phyloP scores from a whole-genome alignment of 768 basidiomycete genomes.

The Pleurotus sapidus region DNA sequence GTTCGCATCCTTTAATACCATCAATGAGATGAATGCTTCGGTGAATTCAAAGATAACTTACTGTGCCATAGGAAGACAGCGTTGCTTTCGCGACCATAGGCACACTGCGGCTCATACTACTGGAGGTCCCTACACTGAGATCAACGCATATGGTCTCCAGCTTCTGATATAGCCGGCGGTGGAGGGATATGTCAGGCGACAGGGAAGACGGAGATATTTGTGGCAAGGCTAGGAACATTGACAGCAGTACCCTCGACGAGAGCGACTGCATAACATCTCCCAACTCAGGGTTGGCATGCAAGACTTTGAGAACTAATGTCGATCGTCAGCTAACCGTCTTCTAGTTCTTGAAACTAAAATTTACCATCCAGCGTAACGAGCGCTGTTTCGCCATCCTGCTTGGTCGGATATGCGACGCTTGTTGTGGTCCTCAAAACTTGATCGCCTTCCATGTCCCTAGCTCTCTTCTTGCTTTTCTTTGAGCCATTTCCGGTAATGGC shows the following conservation, averaged over 20 bases:
- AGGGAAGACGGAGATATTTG: slow-evolving; percentile 51
- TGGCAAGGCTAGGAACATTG: slow-evolving; percentile 54
- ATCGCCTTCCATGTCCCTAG: slow-evolving; percentile 71
- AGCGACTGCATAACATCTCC: slow-evolving; percentile 55
- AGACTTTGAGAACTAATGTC: slow-evolving; percentile 42
- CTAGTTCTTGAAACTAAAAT: slow-evolving; percentile 9
- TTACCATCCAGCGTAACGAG: slow-evolving; percentile 59
- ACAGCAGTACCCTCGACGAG: slow-evolving; percentile 53
- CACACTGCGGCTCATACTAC: slow-evolving; percentile 59
- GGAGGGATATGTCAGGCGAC: slow-evolving; percentile 51
- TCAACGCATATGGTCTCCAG: slow-evolving; percentile 47
- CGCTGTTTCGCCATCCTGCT: slow-evolving; percentile 49
- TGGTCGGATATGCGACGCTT: slow-evolving; percentile 44
- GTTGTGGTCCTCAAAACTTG: slow-evolving; percentile 58
- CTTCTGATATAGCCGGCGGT: slow-evolving; percentile 38
- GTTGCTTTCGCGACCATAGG: slow-evolving; percentile 50
- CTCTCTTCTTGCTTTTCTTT: slow-evolving; percentile 66
- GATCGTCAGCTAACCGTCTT: neutral
- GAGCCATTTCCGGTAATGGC: slow-evolving; percentile 22
- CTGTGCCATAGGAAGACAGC: slow-evolving; percentile 18
- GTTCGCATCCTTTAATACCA: neutral
- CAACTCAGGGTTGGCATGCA: slow-evolving; percentile 51
- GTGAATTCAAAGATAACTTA: slow-evolving; percentile 15
- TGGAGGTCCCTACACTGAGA: slow-evolving; percentile 51
- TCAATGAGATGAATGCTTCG: neutral